Evolutionary conservation across 495 filamentous ascomycete species (phyloP).

Genomic region (Podospora bellae-mahoneyi): DNA sequence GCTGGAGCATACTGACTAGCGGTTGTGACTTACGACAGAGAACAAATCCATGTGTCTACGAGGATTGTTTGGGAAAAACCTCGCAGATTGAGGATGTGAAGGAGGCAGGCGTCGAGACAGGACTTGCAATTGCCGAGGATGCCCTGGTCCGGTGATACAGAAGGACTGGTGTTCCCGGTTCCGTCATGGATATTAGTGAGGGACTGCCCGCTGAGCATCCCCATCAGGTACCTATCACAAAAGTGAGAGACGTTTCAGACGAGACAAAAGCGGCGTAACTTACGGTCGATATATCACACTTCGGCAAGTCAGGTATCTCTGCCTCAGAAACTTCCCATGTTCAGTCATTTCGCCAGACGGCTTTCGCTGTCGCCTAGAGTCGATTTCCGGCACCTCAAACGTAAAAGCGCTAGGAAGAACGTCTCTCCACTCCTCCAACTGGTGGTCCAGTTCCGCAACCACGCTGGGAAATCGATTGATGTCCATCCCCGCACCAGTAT

Average conservation of each 20-base stretch:
- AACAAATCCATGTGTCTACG: constrained; percentile 51
- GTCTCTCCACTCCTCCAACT: constrained; percentile 45
- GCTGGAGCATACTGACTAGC: neutral
- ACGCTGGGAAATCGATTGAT: constrained; percentile 40
- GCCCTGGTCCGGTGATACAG: constrained; percentile 10
- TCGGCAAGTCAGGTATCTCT: constrained; percentile 46
- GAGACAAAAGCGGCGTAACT: constrained; percentile 8
- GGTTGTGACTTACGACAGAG: constrained; percentile 36
- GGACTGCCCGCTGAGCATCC: constrained; percentile 35
- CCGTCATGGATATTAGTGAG: neutral
- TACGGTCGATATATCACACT: constrained; percentile 48
- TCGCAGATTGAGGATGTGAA: constrained; percentile 42
- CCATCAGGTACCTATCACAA: constrained; percentile 33
- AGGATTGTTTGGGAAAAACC: constrained; percentile 42
- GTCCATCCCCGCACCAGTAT: constrained; percentile 31
- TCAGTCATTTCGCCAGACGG: constrained; percentile 20
- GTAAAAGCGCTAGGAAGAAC: constrained; percentile 39
- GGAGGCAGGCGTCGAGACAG: constrained; percentile 40
- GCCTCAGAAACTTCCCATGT: constrained; percentile 41
- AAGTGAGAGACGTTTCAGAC: neutral
- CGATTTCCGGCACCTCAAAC: constrained; percentile 32
- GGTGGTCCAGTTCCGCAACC: constrained; percentile 43
- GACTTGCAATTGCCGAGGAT: constrained; percentile 36
- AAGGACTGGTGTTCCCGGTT: neutral
- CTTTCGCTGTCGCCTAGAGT: constrained; percentile 5